Conservation (phyloP, 441 rosid species). For the Metrosideros polymorpha region DNA sequence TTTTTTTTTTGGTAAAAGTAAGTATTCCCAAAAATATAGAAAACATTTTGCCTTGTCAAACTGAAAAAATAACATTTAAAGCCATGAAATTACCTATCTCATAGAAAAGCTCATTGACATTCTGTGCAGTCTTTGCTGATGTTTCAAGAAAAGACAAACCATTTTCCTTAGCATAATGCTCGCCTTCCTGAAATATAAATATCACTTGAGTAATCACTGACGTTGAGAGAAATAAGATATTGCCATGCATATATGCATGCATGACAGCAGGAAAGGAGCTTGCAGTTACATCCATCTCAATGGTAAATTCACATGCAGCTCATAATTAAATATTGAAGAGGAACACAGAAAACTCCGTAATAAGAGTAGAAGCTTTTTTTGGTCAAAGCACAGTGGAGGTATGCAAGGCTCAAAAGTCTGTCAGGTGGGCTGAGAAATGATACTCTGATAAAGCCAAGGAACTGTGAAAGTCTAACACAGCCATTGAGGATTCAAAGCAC, state of each 20-base stretch:
- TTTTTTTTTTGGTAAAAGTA: too few relatives aligned
- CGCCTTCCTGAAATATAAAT: slow-evolving; percentile 44
- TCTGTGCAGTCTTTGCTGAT: slow-evolving; percentile 73
- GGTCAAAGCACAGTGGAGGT: neutral
- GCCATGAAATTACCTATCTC: slow-evolving; percentile 45
- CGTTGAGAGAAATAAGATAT: neutral
- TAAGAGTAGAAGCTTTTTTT: neutral
- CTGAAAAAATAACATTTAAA: neutral
- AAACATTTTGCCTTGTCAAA: neutral
- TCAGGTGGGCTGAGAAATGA: neutral
- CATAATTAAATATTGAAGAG: neutral
- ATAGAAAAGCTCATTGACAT: slow-evolving; percentile 80
- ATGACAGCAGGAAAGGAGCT: neutral
- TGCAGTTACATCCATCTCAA: neutral
- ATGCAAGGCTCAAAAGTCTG: neutral
- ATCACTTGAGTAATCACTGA: neutral
- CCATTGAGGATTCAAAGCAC: neutral
- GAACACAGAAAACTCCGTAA: neutral
- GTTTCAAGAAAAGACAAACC: slow-evolving; percentile 62
- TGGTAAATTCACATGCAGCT: neutral
- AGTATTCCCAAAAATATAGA: too few relatives aligned
- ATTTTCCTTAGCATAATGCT: slow-evolving; percentile 62
- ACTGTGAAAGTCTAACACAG: neutral
- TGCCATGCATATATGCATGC: neutral
- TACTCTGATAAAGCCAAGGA: neutral